These are phyloP conservation scores for Colletotrichum kahawae DNA, from an alignment of 2,329 filamentous ascomycete species.

Conservation along the genomic window DNA sequence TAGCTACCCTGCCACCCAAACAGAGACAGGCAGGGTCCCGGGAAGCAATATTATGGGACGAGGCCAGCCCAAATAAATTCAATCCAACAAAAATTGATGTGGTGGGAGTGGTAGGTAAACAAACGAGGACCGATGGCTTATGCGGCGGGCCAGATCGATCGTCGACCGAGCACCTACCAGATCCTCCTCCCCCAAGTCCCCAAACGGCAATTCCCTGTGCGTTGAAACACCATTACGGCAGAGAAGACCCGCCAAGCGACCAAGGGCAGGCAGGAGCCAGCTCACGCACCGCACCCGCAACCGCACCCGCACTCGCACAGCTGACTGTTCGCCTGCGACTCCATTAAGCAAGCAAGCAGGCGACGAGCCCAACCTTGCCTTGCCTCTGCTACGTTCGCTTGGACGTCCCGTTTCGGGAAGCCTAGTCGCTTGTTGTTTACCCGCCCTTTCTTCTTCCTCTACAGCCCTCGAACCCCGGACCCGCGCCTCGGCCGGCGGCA, in stretches of 20 bases:
- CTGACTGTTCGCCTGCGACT: neutral
- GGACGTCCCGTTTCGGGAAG: conserved; percentile 16
- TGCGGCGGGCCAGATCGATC: conserved; percentile 1
- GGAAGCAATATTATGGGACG: neutral
- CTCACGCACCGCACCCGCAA: conserved; percentile 15
- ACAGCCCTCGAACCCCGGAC: neutral
- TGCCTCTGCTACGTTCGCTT: conserved; percentile 3
- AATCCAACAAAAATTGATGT: neutral
- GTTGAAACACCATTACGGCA: conserved; percentile 14
- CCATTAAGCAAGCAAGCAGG: neutral
- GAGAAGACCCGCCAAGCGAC: neutral
- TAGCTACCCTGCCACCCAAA: conserved; percentile 6
- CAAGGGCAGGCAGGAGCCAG: neutral
- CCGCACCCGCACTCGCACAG: neutral
- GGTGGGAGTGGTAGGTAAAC: neutral
- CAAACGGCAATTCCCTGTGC: conserved; percentile 12
- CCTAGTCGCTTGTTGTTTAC: neutral
- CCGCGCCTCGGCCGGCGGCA: neutral
- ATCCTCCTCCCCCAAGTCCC: neutral
- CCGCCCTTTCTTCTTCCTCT: neutral
- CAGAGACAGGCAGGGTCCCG: conserved; percentile 1
- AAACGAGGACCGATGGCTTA: neutral
- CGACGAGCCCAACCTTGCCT: neutral
- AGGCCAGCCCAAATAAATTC: neutral
- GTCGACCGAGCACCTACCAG: neutral